These are phyloP conservation scores for Fusarium praegraminearum DNA, from an alignment of 2,329 filamentous ascomycete species.

Conservation along the genomic window DNA sequence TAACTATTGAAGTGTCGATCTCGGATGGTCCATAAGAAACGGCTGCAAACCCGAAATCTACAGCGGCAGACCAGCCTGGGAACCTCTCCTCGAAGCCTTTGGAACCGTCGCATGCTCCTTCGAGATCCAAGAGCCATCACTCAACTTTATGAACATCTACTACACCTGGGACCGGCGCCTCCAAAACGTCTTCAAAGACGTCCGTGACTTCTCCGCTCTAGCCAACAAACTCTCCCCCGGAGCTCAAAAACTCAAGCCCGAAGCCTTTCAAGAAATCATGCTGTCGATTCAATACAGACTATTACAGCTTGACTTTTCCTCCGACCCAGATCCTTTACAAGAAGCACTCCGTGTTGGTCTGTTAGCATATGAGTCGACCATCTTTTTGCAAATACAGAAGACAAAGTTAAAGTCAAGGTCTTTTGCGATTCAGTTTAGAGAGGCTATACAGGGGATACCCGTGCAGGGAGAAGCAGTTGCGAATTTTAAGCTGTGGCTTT, in stretches of 20 bases:
- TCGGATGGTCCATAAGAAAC: slow-evolving; percentile 46
- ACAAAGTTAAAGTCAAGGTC: slow-evolving; percentile 31
- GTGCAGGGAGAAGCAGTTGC: slow-evolving; percentile 3
- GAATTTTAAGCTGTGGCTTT: slow-evolving; percentile 47
- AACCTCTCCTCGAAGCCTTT: slow-evolving; percentile 18
- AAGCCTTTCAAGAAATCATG: slow-evolving; percentile 49
- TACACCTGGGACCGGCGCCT: slow-evolving; percentile 42
- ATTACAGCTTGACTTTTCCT: slow-evolving; percentile 40
- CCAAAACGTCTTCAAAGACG: slow-evolving; percentile 46
- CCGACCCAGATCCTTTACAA: slow-evolving; percentile 20
- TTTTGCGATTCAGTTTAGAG: slow-evolving; percentile 25
- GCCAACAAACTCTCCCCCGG: slow-evolving; percentile 41
- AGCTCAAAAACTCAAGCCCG: slow-evolving; percentile 43
- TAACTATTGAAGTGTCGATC: slow-evolving; percentile 40
- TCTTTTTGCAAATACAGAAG: slow-evolving; percentile 44
- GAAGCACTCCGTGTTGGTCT: slow-evolving; percentile 48
- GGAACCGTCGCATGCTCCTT: slow-evolving; percentile 7
- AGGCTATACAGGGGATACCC: slow-evolving; percentile 23
- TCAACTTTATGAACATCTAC: slow-evolving; percentile 21
- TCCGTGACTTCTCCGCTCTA: slow-evolving; percentile 48
- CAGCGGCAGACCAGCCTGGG: slow-evolving; percentile 36
- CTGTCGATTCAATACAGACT: slow-evolving; percentile 50
- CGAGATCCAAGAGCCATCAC: not conserved
- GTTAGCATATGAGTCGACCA: slow-evolving; percentile 48
- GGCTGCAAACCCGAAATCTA: slow-evolving; percentile 45